phyloP scores from a whole-genome alignment of 768 basidiomycete genomes.

The Tricholoma bakamatsutake region DNA sequence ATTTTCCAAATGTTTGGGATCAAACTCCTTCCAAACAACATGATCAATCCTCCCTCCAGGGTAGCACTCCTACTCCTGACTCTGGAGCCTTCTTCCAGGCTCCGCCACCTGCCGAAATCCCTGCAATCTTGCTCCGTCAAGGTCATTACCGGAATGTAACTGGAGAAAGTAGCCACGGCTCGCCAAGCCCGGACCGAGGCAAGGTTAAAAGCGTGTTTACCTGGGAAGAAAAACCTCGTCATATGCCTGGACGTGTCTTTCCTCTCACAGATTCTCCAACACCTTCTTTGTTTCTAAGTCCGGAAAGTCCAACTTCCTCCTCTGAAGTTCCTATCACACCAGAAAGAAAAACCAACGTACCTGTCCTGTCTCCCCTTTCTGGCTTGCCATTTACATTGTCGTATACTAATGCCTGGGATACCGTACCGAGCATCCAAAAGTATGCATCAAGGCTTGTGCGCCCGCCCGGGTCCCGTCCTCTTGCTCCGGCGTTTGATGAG shows the following conservation, averaged over 20 bases:
- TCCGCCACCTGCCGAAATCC: constrained; percentile 55
- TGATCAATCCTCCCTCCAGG: constrained; percentile 31
- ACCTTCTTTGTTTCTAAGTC: constrained; percentile 36
- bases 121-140: constrained; percentile 59
- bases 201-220: constrained; percentile 84
- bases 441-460: constrained; percentile 61
- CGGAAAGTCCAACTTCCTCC: constrained; percentile 33
- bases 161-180: constrained; percentile 36
- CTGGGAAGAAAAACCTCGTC: constrained; percentile 83
- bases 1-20: constrained; percentile 89
- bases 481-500: constrained; percentile 48
- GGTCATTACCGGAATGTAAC: constrained; percentile 70
- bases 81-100: constrained; percentile 54
- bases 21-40: constrained; percentile 38
- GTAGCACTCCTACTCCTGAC: constrained; percentile 29
- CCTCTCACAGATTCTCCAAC: constrained; percentile 57
- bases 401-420: constrained; percentile 85
- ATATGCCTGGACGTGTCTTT: constrained; percentile 65
- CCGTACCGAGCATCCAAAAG: constrained; percentile 68
- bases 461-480: constrained; percentile 34
- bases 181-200: constrained; percentile 57
- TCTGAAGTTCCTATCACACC: constrained; percentile 31
- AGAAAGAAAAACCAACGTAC: constrained; percentile 21
- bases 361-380: constrained; percentile 35
- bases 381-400: constrained; percentile 54